These are phyloP conservation scores for Cladosporium oxysporum DNA, from an alignment of 2,329 filamentous ascomycete genomes.

Conservation along the genomic window DNA sequence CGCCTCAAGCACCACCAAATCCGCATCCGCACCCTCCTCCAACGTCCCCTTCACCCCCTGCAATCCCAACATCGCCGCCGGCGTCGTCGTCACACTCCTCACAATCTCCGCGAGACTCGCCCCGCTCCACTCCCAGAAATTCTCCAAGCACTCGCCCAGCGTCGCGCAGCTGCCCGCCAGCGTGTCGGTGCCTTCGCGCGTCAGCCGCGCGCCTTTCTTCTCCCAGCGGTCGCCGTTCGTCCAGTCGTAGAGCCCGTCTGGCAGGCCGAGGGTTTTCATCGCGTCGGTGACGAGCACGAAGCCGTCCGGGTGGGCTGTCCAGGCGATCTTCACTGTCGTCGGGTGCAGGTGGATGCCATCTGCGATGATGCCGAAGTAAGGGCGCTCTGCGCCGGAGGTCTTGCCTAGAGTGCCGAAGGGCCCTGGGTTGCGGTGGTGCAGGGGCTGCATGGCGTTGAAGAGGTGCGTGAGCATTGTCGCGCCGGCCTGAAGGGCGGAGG, in stretches of 20 bases:
- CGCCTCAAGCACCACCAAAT: conserved; percentile 65
- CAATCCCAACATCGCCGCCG: conserved; percentile 74
- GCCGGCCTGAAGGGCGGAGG: conserved; percentile 68
- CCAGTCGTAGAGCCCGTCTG: conserved; percentile 84
- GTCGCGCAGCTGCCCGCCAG: conserved; percentile 62
- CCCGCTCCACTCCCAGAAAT: conserved; percentile 76
- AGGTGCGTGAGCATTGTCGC: conserved; percentile 90
- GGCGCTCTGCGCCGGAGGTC: conserved; percentile 50
- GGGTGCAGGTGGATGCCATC: conserved; percentile 91
- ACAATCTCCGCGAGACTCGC: conserved; percentile 68
- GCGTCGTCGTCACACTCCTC: conserved; percentile 72
- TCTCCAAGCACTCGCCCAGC: conserved; percentile 79
- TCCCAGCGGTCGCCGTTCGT: conserved; percentile 69
- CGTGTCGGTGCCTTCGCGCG: conserved; percentile 74
- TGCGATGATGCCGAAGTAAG: conserved; percentile 85
- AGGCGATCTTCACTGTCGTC: conserved; percentile 85
- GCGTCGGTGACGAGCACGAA: conserved; percentile 90
- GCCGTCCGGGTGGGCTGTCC: conserved; percentile 79
- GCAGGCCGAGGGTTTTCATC: conserved; percentile 82
- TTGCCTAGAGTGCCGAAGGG: conserved; percentile 83
- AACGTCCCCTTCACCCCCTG: conserved; percentile 64
- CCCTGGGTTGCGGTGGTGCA: conserved; percentile 88
- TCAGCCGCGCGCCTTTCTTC: conserved; percentile 71
- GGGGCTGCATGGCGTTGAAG: conserved; percentile 90
- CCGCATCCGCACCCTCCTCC: conserved; percentile 49